Base-by-base conservation (phyloP, 106 monocot species). In the Acorus gramineus region DNA sequence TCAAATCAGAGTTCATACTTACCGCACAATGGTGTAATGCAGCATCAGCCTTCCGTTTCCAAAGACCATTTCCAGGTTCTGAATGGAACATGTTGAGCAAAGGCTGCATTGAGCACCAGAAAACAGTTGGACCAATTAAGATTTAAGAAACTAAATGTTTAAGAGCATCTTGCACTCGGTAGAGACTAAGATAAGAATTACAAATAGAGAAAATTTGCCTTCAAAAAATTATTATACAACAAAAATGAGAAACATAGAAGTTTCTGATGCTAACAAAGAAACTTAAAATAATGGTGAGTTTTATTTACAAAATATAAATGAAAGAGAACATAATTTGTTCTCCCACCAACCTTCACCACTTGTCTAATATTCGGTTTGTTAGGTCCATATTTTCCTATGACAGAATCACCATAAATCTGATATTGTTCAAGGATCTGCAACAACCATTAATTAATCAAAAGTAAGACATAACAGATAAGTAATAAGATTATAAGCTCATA, bases 41-140 rank as follows among this genome's bases (percentile, higher is more conserved):
- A 62, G 78, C 5, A 56, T 98, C 98, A 71, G 88, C 88, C 63
- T 81, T 79, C 5, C 85, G 84, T 66, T 98, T 98, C 98, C 98
- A 98, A 43, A 81, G 77, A 57, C 91, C 82, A 83, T 98, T 98
- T 50, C 92, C 88, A 66, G 92, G 88, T 71, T 98, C 98, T 46
- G 92, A 92, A 66, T 98, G 98, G 69, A 98, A 98, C 50, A 98
- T 56, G 73, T 98, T 83, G 47, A 98, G 64, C 52, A 98, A 80
- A 59, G 98, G 98, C 98, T 98, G 73, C 49, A 58, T 59, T 9
- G 68, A 64, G 28, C 8, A 28, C 28, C 28, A 28, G 28, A 28
- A 28, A 28, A 28, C 28, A 28, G 28, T 28, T 28, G 28, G 28
- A 28, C 28, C 28, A 28, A 28, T 28, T 28, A 28, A 28, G 28